Conservation (phyloP, 805 yeast genomes). For the Metschnikowia orientalis region DNA sequence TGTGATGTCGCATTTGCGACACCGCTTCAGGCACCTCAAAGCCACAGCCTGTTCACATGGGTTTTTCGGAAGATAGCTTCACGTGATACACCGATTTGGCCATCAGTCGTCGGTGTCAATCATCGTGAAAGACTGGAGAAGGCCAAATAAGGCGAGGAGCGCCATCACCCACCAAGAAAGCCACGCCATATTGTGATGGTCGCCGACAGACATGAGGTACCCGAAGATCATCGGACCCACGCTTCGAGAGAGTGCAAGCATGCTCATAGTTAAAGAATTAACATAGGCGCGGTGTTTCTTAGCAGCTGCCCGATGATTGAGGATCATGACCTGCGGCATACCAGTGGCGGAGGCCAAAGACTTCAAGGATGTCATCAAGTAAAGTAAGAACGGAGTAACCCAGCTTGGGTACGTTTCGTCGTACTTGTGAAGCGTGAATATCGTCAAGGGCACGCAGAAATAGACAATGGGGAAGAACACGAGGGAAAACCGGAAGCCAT, state of each 20-base stretch:
- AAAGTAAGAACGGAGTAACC: constrained; percentile 26
- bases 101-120: constrained; percentile 25
- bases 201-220: constrained; percentile 32
- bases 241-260: constrained; percentile 31
- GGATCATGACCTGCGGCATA: constrained; percentile 32
- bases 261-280: constrained; percentile 31
- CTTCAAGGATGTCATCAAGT: constrained; percentile 29
- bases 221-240: constrained; percentile 34
- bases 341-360: constrained; percentile 34
- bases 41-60: no score
- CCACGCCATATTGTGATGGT: constrained; percentile 23
- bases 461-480: constrained; percentile 31
- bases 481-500: constrained; percentile 30
- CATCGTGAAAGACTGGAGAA: constrained; percentile 26
- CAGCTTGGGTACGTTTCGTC: constrained; percentile 26
- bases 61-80: no score
- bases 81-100: no score
- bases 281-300: constrained; percentile 34
- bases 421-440: constrained; percentile 29
- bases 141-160: constrained; percentile 25
- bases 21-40: no score
- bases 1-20: no score
- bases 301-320: constrained; percentile 34
- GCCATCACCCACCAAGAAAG: constrained; percentile 35
- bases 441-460: constrained; percentile 26